Base-by-base conservation (phyloP, 805 yeast genomes). In the Starmerella khaoyaiensis region DNA sequence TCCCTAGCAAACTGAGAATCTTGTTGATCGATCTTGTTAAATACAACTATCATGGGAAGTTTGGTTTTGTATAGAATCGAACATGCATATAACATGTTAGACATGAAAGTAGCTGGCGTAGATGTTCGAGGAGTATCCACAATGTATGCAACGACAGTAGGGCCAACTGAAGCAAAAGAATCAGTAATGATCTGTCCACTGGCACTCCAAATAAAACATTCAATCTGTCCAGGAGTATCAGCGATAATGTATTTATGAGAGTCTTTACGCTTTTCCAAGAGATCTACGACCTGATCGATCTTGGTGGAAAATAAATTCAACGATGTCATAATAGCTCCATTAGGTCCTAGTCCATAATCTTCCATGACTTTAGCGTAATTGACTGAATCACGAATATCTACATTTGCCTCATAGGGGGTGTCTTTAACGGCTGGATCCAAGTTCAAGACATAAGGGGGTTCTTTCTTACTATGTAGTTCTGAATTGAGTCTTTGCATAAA, bases 171-270 rank as follows among this genome's bases (percentile, higher is more conserved):
- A 1, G 97, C 98, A 62, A 90, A 81, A 0, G 96, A 84, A 56
- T 90, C 98, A 1, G 97, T 87, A 41, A 90, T 79, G 45, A 90
- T 90, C 17, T 95, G 72, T 10, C 99, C 99, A 17, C 94, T 80
- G 0, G 98, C 98, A 31, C 93, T 77, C 98, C 99, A 90, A 29
- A 90, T 84, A 57, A 90, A 90, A 62, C 96, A 86, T 60, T 90
- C 99, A 45, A 90, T 90, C 60, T 90, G 99, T 10, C 99, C 99
- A 0, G 99, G 99, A 1, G 99, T 90, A 60, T 90, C 99, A 35
- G 87, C 72, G 25, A 90, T 76, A 46, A 86, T 80, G 56, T 84
- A 78, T 16, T 72, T 59, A 47, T 67, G 67, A 37, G 62, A 57
- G 14, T 46, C 49, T 1, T 75, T 62, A 48, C 87, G 72, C 54